Evolutionary conservation across 768 basidiomycete species (phyloP).

Genomic region (Rhodocollybia butyracea): DNA sequence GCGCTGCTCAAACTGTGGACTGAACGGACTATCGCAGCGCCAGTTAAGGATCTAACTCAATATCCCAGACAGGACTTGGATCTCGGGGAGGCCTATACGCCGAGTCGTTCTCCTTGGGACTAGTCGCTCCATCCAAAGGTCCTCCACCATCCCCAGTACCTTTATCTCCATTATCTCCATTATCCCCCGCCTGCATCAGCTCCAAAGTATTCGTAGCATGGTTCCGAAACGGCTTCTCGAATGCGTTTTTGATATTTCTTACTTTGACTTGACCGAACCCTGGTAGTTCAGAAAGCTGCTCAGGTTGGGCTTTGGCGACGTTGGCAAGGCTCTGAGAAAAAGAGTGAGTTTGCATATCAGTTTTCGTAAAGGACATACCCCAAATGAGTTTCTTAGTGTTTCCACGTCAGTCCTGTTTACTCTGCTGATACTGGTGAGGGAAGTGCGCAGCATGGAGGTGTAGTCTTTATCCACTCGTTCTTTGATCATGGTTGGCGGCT

Average conservation of each 20-base stretch:
- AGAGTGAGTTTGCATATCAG: too few species aligned
- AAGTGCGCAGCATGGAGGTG: constrained; percentile 70
- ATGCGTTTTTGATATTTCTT: constrained; percentile 84
- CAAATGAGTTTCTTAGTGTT: constrained; percentile 87
- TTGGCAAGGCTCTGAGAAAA: constrained; percentile 73
- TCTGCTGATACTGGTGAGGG: constrained; percentile 85
- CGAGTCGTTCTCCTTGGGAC: constrained; percentile 19
- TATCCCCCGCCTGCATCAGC: constrained; percentile 15
- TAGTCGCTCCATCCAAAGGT: too few species aligned
- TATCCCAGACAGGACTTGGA: constrained; percentile 69
- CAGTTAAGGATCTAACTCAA: constrained; percentile 40
- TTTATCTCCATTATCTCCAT: too few species aligned
- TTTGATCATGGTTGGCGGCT: constrained; percentile 89
- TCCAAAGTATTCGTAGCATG: constrained; percentile 49
- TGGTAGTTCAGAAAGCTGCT: constrained; percentile 78
- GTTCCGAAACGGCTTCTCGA: constrained; percentile 84
- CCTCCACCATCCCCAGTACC: constrained; percentile 9
- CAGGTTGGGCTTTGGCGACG: constrained; percentile 69
- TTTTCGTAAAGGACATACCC: constrained; percentile 54
- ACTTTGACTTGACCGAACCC: constrained; percentile 96
- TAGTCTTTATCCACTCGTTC: constrained; percentile 93
- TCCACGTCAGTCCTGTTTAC: constrained; percentile 98
- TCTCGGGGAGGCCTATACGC: constrained; percentile 27
- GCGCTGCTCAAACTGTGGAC: too few species aligned
- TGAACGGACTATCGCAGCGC: too few species aligned